Base-by-base conservation (phyloP, 2,329 filamentous ascomycete genomes). In the Claviceps digitariae region DNA sequence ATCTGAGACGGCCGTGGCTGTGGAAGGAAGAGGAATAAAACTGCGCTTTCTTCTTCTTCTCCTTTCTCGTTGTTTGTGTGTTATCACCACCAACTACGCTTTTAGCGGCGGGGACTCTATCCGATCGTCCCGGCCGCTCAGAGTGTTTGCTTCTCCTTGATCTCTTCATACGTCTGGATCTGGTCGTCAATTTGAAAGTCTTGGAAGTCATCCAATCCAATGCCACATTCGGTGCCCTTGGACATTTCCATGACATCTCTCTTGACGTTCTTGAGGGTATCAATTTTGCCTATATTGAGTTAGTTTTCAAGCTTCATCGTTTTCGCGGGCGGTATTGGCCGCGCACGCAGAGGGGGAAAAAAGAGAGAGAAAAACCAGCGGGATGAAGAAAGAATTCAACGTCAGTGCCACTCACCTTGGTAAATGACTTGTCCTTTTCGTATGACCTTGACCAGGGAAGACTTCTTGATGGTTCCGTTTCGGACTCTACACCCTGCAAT, bases 211-310 rank as follows among this genome's bases (percentile, higher is more conserved):
- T 85, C 82, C 62, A 98, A 91, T 51, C 81, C 83, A 59, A 98
- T 84, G 59, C 93, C 93, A 62, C 93, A 98, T 69, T 98, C 93
- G n/a, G 78, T 81, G 55, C 90, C 90, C 70, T 95, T 97, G 62
- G 82, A 83, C 82, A 95, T 93, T 64, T 95, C 88, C 47, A 75
- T 74, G 31, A 93, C 87, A 59, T 96, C 88, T 67, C 94, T 94
- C 76, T 97, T 96, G 67, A 86, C 82, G 63, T 94, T 87, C 72
- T 93, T 96, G 55, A 98, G 80, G 1, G 87, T 87, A 20, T 81
- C 77, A 45, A 97, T 79, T 51, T 77, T 77, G 59, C 90, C 91
- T 95, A 55, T 29, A 54, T 27, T 17, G 34, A 3, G 17, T 45
- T 23, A 52, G 53, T 63, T 52, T 20, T 9, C 12, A 2, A 4